phyloP scores from a whole-genome alignment of 352 stramenopile genomes.

The Nothophytophthora sp. region DNA sequence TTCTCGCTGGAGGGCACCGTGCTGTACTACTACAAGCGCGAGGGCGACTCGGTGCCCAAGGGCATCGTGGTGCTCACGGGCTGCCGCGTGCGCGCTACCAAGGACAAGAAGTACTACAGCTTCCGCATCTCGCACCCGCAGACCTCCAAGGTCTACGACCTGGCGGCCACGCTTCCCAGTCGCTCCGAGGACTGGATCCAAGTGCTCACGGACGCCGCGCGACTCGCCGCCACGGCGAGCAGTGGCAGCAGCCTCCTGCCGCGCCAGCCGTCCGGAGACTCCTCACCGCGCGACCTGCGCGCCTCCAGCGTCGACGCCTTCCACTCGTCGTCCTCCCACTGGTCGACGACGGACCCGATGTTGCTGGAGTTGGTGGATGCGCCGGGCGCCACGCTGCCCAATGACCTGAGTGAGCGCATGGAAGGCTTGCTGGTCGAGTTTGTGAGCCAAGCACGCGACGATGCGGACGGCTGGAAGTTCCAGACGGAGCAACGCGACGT shows the following conservation, averaged over 20 bases:
- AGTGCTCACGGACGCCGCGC: slow-evolving; percentile 39
- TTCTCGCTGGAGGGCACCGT: slow-evolving; percentile 66
- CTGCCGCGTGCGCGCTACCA: slow-evolving; percentile 47
- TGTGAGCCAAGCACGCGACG: slow-evolving; percentile 45
- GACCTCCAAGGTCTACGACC: slow-evolving; percentile 68
- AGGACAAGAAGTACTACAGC: slow-evolving; percentile 73
- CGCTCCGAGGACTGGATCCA: slow-evolving; percentile 65
- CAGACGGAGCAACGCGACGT: slow-evolving; percentile 57
- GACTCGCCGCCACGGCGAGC: slow-evolving; percentile 20
- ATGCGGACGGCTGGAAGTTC: slow-evolving; percentile 62
- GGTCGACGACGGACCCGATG: slow-evolving; percentile 25
- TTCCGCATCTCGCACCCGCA: slow-evolving; percentile 76
- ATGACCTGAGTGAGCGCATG: slow-evolving; percentile 39
- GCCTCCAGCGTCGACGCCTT: slow-evolving; percentile 19
- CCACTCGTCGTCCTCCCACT: slow-evolving; percentile 26
- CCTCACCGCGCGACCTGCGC: slow-evolving; percentile 17
- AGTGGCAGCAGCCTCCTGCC: too few relatives aligned
- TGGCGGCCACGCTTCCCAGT: slow-evolving; percentile 55
- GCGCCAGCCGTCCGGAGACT: slow-evolving; percentile 7
- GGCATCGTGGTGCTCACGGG: slow-evolving; percentile 70
- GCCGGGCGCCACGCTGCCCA: slow-evolving; percentile 32
- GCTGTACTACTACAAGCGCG: slow-evolving; percentile 77
- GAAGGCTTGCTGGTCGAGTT: slow-evolving; percentile 67
- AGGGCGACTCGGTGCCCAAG: slow-evolving; percentile 57
- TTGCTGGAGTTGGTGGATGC: slow-evolving; percentile 34